phyloP scores from a whole-genome alignment of 2,329 filamentous ascomycete species.

The Zalaria obscura region DNA sequence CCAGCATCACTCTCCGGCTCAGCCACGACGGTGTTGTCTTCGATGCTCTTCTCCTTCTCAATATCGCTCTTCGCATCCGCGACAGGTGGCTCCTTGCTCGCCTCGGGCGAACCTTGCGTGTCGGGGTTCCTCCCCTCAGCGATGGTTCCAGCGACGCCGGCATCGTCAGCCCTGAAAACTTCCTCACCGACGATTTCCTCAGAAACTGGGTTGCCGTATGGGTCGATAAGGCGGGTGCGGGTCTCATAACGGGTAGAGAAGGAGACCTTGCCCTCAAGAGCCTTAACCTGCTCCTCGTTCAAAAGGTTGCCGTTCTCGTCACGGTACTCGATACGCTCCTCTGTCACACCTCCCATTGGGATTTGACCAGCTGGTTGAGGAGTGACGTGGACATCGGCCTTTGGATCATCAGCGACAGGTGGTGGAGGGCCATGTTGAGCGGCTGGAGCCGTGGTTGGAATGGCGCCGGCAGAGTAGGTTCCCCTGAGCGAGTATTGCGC shows the following conservation, averaged over 20 bases:
- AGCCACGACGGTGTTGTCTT: constrained; percentile 10
- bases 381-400: constrained; percentile 21
- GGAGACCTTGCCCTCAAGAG: constrained; percentile 79
- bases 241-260: constrained; percentile 96
- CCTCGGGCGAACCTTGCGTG: constrained; percentile 29
- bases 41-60: constrained; percentile 29
- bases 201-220: constrained; percentile 61
- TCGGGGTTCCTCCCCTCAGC: constrained; percentile 43
- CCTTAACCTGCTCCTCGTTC: constrained; percentile 67
- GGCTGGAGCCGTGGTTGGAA: constrained; percentile 13
- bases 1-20: constrained; percentile 9
- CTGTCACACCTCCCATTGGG: constrained; percentile 31
- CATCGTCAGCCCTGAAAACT: constrained; percentile 14
- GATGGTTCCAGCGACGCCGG: constrained; percentile 30
- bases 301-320: constrained; percentile 88
- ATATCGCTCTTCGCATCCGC: constrained; percentile 26
- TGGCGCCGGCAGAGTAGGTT: constrained; percentile 9
- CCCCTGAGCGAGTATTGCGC: constrained; percentile 15
- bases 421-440: constrained; percentile 16
- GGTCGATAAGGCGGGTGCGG: constrained; percentile 72
- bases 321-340: constrained; percentile 85
- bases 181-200: constrained; percentile 24
- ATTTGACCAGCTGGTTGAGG: constrained; percentile 7
- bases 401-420: constrained; percentile 20
- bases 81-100: constrained; percentile 24